A percentile compares a stretch with the other conserved stretches of the same genome.
phyloP scores from a whole-genome alignment of 305 asterid species.

The Petunia hybrid region DNA sequence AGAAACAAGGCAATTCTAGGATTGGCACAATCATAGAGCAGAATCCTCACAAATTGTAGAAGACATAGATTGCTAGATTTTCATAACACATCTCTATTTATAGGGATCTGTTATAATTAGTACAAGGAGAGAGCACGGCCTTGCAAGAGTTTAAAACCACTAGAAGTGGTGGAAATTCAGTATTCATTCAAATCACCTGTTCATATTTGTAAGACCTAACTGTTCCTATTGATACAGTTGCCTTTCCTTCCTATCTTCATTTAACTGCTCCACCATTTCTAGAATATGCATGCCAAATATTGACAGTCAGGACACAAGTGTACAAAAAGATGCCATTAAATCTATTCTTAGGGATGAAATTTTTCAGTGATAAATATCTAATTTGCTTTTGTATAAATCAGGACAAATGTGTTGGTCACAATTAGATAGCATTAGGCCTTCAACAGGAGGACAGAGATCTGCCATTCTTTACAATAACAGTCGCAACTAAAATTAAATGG shows the following conservation, averaged over 20 bases:
- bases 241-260: background rate
- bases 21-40: background rate
- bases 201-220: constrained; percentile 3
- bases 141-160: constrained; percentile 1
- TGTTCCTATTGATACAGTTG: constrained; percentile 9
- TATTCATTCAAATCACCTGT: background rate
- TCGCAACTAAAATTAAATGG: no score
- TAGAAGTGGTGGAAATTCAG: background rate
- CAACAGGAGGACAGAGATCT: background rate
- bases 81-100: background rate
- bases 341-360: background rate
- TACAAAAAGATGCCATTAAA: background rate
- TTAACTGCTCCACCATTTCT: background rate
- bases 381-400: background rate
- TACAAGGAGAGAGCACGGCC: background rate
- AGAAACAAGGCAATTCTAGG: background rate
- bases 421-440: background rate
- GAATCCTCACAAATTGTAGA: background rate
- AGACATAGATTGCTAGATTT: background rate
- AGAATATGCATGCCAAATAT: background rate
- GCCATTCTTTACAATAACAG: no score
- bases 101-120: background rate
- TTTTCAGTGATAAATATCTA: background rate
- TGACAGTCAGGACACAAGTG: background rate
- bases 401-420: background rate